These are phyloP conservation scores for Coriaria nepalensis DNA, from an alignment of 306 rosid species.

Conservation along the genomic window DNA sequence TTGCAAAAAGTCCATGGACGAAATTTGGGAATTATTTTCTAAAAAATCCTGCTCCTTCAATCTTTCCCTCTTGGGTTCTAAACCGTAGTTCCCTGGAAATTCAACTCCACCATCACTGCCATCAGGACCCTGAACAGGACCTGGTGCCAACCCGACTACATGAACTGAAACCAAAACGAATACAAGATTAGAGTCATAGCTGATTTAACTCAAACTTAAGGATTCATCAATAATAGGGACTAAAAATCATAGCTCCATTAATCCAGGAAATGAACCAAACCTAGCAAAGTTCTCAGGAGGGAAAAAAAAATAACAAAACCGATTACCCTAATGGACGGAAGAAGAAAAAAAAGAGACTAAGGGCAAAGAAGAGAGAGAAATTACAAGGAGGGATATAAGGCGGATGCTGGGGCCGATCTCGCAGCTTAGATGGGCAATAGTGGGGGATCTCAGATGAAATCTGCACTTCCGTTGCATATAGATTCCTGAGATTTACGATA, in stretches of 20 bases:
- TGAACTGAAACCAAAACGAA: slow-evolving; percentile 36
- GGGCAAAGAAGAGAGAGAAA: not conserved
- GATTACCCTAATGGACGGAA: no score
- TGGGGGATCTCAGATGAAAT: not conserved
- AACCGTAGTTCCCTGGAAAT: slow-evolving; percentile 54
- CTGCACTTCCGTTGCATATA: not conserved
- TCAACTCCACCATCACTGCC: slow-evolving; percentile 58
- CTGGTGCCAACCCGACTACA: slow-evolving; percentile 82
- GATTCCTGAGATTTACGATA: not conserved
- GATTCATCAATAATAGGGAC: no score
- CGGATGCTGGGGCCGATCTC: not conserved
- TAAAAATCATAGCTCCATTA: no score
- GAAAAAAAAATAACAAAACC: no score
- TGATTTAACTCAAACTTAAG: no score
- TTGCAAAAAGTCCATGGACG: slow-evolving; percentile 73
- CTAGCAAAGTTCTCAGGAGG: no score
- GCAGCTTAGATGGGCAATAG: no score
- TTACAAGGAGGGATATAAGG: slow-evolving; percentile 1
- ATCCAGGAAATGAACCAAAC: no score
- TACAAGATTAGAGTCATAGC: not conserved
- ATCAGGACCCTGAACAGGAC: slow-evolving; percentile 42
- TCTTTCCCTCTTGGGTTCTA: slow-evolving; percentile 26
- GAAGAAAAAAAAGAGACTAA: no score
- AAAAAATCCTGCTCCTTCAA: slow-evolving; percentile 77
- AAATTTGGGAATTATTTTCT: slow-evolving; percentile 85